Conservation (phyloP, 2,329 filamentous ascomycete species). For the Penicillium polonicum region DNA sequence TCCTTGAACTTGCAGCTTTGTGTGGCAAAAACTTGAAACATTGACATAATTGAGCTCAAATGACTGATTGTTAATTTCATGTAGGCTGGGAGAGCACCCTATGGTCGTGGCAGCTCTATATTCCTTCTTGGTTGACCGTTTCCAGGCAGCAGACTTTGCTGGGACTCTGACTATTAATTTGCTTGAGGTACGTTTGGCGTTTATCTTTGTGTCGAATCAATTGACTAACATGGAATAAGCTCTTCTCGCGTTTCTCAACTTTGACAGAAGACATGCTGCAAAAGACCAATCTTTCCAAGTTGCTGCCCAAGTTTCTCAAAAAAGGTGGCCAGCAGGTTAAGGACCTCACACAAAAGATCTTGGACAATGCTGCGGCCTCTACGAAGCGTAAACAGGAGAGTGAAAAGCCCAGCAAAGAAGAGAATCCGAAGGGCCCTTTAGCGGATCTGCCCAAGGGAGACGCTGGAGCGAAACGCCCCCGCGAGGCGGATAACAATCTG, state of each 20-base stretch:
- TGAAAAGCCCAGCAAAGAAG: conserved; percentile 40
- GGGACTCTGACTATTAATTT: conserved; percentile 46
- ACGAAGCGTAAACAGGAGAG: conserved; percentile 46
- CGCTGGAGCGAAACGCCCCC: conserved; percentile 39
- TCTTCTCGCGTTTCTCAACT: conserved; percentile 56
- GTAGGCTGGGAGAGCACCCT: conserved; percentile 51
- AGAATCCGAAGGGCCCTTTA: conserved; percentile 25
- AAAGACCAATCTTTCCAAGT: conserved; percentile 60
- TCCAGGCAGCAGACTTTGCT: conserved; percentile 49
- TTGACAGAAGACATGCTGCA: conserved; percentile 58
- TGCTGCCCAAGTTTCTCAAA: conserved; percentile 58
- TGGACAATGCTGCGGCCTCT: conserved; percentile 48
- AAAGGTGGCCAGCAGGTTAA: conserved; percentile 59
- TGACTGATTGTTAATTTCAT: conserved; percentile 31
- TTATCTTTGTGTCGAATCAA: neutral
- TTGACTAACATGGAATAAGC: conserved; percentile 38
- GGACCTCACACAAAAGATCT: conserved; percentile 54
- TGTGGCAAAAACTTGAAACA: neutral
- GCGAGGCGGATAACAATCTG: conserved; percentile 39
- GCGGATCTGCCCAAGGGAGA: conserved; percentile 18
- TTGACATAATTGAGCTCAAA: conserved; percentile 5
- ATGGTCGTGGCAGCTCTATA: conserved; percentile 48
- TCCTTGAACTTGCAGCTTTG: neutral
- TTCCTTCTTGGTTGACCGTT: conserved; percentile 50
- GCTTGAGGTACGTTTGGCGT: conserved; percentile 42